Base-by-base conservation (phyloP, 257 asterid species). In the Oldenlandia corymbosa region DNA sequence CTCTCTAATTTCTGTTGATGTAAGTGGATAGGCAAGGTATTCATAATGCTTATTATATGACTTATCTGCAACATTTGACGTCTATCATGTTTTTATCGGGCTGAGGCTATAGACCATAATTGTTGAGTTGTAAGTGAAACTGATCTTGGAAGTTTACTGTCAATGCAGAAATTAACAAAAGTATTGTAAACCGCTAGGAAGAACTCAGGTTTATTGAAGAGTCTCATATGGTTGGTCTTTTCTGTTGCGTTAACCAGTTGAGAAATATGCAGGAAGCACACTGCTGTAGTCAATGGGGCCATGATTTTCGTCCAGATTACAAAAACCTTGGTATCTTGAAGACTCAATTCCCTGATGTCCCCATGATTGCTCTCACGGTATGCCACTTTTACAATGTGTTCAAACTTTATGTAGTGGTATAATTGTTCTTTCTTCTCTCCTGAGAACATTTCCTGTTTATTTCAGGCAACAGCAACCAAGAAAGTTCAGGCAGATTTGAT, bases 241-340 rank as follows among this genome's bases (percentile, higher is more conserved):
- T 61, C 17, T 45, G 2, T 61, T n/a, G 16, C 42, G 46, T 10
- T 46, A 2, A 62, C 55, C 56, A 46, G 37, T 17, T 45, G 16
- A 32, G 17, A 21, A 10, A 64, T 67, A 66, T 80, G 65, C 93
- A 92, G 99, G 99, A 92, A 83, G 99, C 99, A 67, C 99, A 92
- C 85, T 92, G 99, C 72, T 92, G 99, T 81, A 92, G 99, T 76
- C 99, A 92, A 75, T 92, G 99, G 99, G 99, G 99, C 51, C 99
- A 89, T 79, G 99, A 92, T 82, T 92, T 92, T 79, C 99, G 97
- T 75, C 99, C 99, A 32, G 99, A 92, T 76, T 92, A 92, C 84
- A 79, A 85, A 80, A 92, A 89, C 78, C 99, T 89, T 75, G 99
- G 99, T 66, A 92, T 92, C 68, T 75, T 92, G 37, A 92, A 89